Conservation (phyloP, 495 filamentous ascomycete species). For the Penicillium antarcticum region DNA sequence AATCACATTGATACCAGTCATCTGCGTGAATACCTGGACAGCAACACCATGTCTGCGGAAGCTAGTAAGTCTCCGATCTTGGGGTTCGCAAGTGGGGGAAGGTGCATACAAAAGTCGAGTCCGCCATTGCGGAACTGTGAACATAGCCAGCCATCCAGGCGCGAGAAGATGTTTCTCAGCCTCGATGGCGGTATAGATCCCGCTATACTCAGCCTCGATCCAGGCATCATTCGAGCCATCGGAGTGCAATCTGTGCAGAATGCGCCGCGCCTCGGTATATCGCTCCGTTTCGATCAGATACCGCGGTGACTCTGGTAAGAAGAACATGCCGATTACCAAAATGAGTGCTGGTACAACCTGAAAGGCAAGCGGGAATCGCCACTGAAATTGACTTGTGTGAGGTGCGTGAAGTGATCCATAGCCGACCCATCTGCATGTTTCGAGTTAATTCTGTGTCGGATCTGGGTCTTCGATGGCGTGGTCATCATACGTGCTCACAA, state of each 20-base stretch:
- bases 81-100: neutral
- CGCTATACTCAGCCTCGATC: constrained; percentile 45
- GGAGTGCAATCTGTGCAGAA: constrained; percentile 49
- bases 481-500: constrained; percentile 41
- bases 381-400: constrained; percentile 45
- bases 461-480: neutral
- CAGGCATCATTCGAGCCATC: constrained; percentile 48
- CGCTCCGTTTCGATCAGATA: constrained; percentile 50
- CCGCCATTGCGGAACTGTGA: constrained; percentile 48
- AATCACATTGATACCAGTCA: constrained; percentile 57
- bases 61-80: constrained; percentile 13
- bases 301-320: constrained; percentile 54
- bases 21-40: constrained; percentile 41
- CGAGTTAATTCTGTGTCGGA: neutral
- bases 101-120: constrained; percentile 43
- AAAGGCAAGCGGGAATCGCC: constrained; percentile 55
- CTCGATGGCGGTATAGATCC: constrained; percentile 46
- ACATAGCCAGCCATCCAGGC: constrained; percentile 50
- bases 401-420: constrained; percentile 48
- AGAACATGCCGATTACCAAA: constrained; percentile 46
- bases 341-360: constrained; percentile 46
- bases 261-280: constrained; percentile 41
- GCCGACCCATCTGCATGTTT: constrained; percentile 48
- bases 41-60: constrained; percentile 28
- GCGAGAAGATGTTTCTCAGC: constrained; percentile 43